These are phyloP conservation scores for Silene coronaria DNA, from an alignment of 179 eudicot genomes.

Conservation along the genomic window DNA sequence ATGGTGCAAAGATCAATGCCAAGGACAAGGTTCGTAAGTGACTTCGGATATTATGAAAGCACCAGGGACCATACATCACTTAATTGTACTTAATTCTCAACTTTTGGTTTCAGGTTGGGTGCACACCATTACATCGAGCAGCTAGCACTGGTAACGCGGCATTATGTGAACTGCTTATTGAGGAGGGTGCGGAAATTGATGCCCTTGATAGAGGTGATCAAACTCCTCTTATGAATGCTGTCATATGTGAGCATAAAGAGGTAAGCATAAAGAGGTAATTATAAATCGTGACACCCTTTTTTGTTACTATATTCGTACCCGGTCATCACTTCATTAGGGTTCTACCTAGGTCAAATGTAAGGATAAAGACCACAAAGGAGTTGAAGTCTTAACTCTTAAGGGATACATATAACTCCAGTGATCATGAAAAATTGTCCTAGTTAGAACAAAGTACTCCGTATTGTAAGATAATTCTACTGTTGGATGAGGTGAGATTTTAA, in stretches of 20 bases:
- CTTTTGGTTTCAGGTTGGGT: conserved; percentile 61
- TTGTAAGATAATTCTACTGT: background rate
- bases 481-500: background rate
- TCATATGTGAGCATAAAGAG: conserved; percentile 68
- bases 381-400: no score
- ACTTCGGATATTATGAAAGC: background rate
- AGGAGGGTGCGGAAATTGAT: conserved; percentile 94
- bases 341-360: background rate
- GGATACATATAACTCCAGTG: background rate
- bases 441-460: background rate
- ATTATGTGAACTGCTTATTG: conserved; percentile 78
- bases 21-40: conserved; percentile 67
- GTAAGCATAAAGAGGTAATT: conserved; percentile 57
- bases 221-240: conserved; percentile 91
- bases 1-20: conserved; percentile 68
- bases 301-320: background rate
- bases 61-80: background rate
- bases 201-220: conserved; percentile 71
- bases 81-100: background rate
- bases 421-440: background rate
- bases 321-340: background rate
- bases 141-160: conserved; percentile 82
- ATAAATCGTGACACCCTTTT: background rate
- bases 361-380: background rate
- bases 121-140: conserved; percentile 98